These are phyloP conservation scores for Ilyonectria robusta DNA, from an alignment of 2,329 filamentous ascomycete species.

Conservation along the genomic window DNA sequence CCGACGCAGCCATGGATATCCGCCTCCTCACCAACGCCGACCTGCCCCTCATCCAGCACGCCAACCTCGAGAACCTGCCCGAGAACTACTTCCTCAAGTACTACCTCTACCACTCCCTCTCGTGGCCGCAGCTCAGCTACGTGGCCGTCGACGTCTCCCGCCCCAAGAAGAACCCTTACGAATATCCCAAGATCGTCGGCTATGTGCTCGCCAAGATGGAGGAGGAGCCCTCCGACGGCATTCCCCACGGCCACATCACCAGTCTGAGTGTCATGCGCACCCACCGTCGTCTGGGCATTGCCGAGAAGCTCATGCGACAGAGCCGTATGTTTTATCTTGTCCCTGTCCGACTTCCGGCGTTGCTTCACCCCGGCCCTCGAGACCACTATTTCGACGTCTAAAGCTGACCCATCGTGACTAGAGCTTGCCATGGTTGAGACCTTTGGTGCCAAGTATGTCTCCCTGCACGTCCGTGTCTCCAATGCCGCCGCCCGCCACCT, in stretches of 20 bases:
- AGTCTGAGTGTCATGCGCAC: constrained; percentile 96
- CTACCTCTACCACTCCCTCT: constrained; percentile 98
- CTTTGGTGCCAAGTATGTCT: constrained; percentile 92
- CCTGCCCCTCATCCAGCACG: constrained; percentile 94
- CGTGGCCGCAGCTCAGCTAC: constrained; percentile 97
- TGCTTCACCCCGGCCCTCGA: not conserved
- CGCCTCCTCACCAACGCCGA: constrained; percentile 86
- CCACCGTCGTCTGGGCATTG: constrained; percentile 89
- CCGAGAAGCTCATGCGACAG: constrained; percentile 98
- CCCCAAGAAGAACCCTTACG: constrained; percentile 82
- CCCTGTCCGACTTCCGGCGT: not conserved
- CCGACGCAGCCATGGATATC: constrained; percentile 80
- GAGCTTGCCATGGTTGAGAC: constrained; percentile 98
- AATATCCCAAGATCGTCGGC: constrained; percentile 97
- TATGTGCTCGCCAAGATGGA: constrained; percentile 99
- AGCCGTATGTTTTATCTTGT: constrained; percentile 75
- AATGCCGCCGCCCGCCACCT: constrained; percentile 93
- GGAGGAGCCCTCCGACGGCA: constrained; percentile 91
- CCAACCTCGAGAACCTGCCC: constrained; percentile 98
- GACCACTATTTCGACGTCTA: not conserved
- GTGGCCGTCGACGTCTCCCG: constrained; percentile 94
- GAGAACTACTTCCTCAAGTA: constrained; percentile 99
- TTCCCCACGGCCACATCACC: constrained; percentile 97
- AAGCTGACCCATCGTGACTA: constrained; percentile 52
- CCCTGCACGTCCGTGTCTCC: constrained; percentile 93